These are phyloP conservation scores for Fragilariopsis cylindrus DNA, from an alignment of 108 stramenopile genomes.

Conservation along the genomic window DNA sequence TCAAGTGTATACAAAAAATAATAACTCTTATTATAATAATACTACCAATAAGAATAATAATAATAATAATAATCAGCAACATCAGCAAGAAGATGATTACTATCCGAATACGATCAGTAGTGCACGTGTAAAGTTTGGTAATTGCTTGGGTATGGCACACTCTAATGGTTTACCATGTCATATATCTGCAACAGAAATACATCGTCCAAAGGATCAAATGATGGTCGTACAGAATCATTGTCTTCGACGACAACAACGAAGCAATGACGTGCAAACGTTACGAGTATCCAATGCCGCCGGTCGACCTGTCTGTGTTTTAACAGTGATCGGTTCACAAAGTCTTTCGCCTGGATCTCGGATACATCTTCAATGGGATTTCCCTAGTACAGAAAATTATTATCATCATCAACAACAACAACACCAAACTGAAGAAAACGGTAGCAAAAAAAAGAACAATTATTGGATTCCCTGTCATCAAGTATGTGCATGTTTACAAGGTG, in stretches of 20 bases:
- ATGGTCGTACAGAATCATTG: slow-evolving; percentile 30
- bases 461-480: slow-evolving; percentile 57
- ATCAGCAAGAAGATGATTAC: not conserved
- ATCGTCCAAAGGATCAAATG: slow-evolving; percentile 43
- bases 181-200: slow-evolving; percentile 47
- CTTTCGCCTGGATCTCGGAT: slow-evolving; percentile 46
- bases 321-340: slow-evolving; percentile 41
- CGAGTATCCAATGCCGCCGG: slow-evolving; percentile 32
- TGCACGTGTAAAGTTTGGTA: slow-evolving; percentile 42
- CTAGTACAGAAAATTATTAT: not conserved
- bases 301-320: slow-evolving; percentile 47
- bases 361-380: slow-evolving; percentile 53
- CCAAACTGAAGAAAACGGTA: too few relatives aligned
- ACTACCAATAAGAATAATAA: not conserved
- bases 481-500: slow-evolving; percentile 51
- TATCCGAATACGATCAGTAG: not conserved
- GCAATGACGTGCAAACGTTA: slow-evolving; percentile 40
- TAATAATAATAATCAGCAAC: not conserved
- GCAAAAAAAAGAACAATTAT: not conserved
- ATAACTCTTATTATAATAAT: not conserved
- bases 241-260: slow-evolving; percentile 6
- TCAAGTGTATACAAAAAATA: slow-evolving; percentile 26
- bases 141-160: slow-evolving; percentile 41
- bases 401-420: not conserved
- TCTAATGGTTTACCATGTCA: slow-evolving; percentile 48